These are phyloP conservation scores for Elaeagnus macrophylla DNA, from an alignment of 306 rosid genomes.

Conservation along the genomic window DNA sequence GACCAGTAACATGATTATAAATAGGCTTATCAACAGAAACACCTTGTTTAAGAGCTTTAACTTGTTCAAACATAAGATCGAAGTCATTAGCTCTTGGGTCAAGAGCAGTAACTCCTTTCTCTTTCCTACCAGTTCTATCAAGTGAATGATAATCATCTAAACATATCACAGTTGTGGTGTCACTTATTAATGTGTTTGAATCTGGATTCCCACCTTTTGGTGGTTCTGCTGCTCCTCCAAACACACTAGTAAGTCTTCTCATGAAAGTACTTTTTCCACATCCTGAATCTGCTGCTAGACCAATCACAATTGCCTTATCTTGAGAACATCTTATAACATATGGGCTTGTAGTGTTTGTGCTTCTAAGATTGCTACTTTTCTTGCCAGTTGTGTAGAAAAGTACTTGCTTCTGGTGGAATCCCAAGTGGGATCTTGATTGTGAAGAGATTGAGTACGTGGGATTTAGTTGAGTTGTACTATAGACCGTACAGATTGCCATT, in stretches of 20 bases:
- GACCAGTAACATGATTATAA: constrained; percentile 91
- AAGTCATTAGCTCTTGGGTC: constrained; percentile 90
- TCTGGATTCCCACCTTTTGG: constrained; percentile 95
- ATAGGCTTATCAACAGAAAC: constrained; percentile 71
- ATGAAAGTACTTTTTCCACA: constrained; percentile 98
- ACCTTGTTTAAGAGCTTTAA: constrained; percentile 76
- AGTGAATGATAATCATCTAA: constrained; percentile 92
- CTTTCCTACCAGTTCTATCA: constrained; percentile 89
- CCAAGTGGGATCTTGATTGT: constrained; percentile 49
- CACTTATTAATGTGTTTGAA: constrained; percentile 91
- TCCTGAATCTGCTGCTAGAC: constrained; percentile 94
- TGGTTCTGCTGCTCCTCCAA: constrained; percentile 94
- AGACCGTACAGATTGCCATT: constrained; percentile 80
- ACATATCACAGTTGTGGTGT: constrained; percentile 92
- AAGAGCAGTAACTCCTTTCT: constrained; percentile 92
- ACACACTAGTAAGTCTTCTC: constrained; percentile 92
- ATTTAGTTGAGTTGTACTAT: constrained; percentile 67
- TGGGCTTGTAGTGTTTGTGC: constrained; percentile 13
- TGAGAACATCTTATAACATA: constrained; percentile 54
- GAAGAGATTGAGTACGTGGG: constrained; percentile 54
- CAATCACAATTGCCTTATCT: constrained; percentile 78
- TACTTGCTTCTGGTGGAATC: constrained; percentile 63
- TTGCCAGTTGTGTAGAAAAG: constrained; percentile 53
- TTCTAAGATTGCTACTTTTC: constrained; percentile 1
- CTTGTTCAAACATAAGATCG: constrained; percentile 96